Base-by-base conservation (phyloP, 306 rosid genomes). In the Quillaja saponaria region DNA sequence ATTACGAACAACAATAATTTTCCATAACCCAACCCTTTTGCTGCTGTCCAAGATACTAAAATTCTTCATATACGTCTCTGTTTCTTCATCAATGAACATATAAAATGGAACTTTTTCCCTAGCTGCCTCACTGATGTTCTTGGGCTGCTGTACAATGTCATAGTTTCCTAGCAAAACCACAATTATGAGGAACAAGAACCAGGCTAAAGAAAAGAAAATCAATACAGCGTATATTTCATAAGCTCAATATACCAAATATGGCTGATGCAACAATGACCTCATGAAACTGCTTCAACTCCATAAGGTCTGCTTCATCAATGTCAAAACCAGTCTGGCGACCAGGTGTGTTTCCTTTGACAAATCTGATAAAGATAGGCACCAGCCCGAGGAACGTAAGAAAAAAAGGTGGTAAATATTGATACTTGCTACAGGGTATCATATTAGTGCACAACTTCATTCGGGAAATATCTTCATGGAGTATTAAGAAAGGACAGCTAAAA, bases 191-290 rank as follows among this genome's bases (percentile, higher is more conserved):
- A 77, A 45, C 55, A 71, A 63, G 41, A 74, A 73, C 55, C 51
- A 37, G 55, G 14, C 63, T 1, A 13, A 19, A 54, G 11, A 9
- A 28, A 5, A 53, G 39, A 46, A 42, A 54, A 35, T 15, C 57
- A 15, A 42, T 63, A 49, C 8, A 55, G 52, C 42, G 13, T 7
- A 33, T 28, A 66, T 40, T 21, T 62, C 64, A 46, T 18, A 51
- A 25, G 63, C 42, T 56, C 48, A 62, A 42, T 57, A 16, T 82
- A 90, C 97, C 97, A 75, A 90, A 90, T 81, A 90, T 83, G 72
- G 88, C 92, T 51, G 98, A 88, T 42, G 98, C 96, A 78, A 92
- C 98, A 79, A 92, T 92, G 75, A 88, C 72, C 25, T 92, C 95
- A 55, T 92, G 96, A 64, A 75, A 84, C 71, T 73, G 83, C 80